Base-by-base conservation (phyloP, 1,284 basidiomycete species). In the Austroboletus olivaceoglutinosus region DNA sequence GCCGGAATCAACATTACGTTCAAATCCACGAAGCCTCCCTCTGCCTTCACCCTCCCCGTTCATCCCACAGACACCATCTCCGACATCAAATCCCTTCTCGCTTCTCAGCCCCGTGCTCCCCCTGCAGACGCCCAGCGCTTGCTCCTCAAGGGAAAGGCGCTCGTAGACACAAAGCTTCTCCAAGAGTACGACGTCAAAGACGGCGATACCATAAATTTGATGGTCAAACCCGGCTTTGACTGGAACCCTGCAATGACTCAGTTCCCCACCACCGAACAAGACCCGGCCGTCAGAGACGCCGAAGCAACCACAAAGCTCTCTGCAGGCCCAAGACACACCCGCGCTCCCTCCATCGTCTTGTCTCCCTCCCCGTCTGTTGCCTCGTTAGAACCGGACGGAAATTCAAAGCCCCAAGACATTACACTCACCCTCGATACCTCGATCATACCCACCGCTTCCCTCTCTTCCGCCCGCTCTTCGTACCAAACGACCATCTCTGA, bases 81-180 rank as follows among this genome's bases (percentile, higher is more conserved):
- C 33, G 70, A 83, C 48, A 83, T 96, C 67, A 98, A 97, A 70
- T 61, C 75, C 2, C 80, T 81, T 53, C 82, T 92, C 51, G 78
- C 86, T 16, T 64, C 80, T 2, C 75, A 83, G 48, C 76, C 83
- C 2, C 72, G 77, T 41, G 82, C 85, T 3, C 87, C 91, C 0
- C 80, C 86, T 9, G 82, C 85, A 43, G 81, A 88, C 63, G 76
- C 78, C 19, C 93, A 96, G 70, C 79, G 94, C 3, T 80, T 95
- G 8, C 75, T 98, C 10, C 77, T 95, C 51, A 96, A 94, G 70
- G 94, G 94, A 51, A 98, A 98, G 69, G 92, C 89, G 1, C 80
- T 97, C 55, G 85, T 82, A 22, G 93, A 96, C 72, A 75, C 72
- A 36, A 94, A 93, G 68, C 80, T 98, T 7, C 73, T 97, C 38